Evolutionary conservation across 352 stramenopile genomes (phyloP).

Genomic region (Phytophthora tentaculata): DNA sequence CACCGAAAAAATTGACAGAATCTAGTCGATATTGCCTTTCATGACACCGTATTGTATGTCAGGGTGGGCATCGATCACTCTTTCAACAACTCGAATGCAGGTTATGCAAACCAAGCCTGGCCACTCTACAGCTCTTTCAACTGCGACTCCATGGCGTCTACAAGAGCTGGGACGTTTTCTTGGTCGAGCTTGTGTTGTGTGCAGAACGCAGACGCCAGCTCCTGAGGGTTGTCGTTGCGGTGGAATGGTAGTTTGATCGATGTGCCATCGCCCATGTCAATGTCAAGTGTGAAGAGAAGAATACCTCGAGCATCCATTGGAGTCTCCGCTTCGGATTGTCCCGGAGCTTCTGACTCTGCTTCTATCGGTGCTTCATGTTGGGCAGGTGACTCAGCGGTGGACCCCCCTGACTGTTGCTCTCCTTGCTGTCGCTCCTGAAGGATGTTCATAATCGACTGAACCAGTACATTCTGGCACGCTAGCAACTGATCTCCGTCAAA

Average conservation of each 20-base stretch:
- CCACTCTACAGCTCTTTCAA: slow-evolving; percentile 41
- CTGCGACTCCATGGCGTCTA: slow-evolving; percentile 63
- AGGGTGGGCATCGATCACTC: background rate
- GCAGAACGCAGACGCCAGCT: slow-evolving; percentile 64
- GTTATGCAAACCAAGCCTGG: background rate
- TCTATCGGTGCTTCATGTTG: slow-evolving; percentile 12
- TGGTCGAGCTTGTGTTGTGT: slow-evolving; percentile 55
- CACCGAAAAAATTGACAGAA: too few relatives aligned
- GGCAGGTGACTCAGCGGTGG: slow-evolving; percentile 6
- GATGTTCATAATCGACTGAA: slow-evolving; percentile 45
- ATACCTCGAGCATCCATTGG: slow-evolving; percentile 29
- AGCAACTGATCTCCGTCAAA: slow-evolving; percentile 68
- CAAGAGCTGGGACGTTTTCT: slow-evolving; percentile 63
- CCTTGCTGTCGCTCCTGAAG: slow-evolving; percentile 32
- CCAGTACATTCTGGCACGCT: slow-evolving; percentile 66
- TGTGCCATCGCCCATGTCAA: slow-evolving; percentile 61
- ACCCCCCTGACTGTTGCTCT: slow-evolving; percentile 26
- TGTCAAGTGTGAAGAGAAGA: slow-evolving; percentile 74
- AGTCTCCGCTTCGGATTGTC: slow-evolving; percentile 15
- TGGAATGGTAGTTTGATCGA: slow-evolving; percentile 55
- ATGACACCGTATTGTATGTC: too few relatives aligned
- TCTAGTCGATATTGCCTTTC: too few relatives aligned
- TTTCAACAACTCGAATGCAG: background rate
- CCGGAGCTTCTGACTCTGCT: slow-evolving; percentile 8
- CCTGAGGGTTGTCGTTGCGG: slow-evolving; percentile 54